phyloP scores from a whole-genome alignment of 1,284 basidiomycete species.

The Apiotrichum akiyoshidainum region DNA sequence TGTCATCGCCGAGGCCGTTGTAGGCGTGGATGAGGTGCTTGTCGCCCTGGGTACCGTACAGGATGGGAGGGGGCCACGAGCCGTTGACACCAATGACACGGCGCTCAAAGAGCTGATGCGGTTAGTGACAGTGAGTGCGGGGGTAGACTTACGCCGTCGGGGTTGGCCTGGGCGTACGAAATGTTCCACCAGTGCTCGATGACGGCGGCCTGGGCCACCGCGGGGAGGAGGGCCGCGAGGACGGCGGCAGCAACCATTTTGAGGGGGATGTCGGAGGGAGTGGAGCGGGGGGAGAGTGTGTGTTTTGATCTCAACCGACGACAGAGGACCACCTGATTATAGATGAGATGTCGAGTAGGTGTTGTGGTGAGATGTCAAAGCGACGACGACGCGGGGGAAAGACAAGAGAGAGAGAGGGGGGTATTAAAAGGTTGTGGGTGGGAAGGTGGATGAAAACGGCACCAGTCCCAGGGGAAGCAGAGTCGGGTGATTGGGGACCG shows the following conservation, averaged over 20 bases:
- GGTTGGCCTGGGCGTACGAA: slow-evolving; percentile 49
- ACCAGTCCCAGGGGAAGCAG: neutral
- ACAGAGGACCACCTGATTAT: no score
- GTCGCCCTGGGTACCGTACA: slow-evolving; percentile 70
- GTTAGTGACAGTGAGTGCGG: neutral
- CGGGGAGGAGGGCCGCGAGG: slow-evolving; percentile 21
- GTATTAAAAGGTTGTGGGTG: slow-evolving; percentile 3
- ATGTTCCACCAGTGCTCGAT: slow-evolving; percentile 53
- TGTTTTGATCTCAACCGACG: neutral
- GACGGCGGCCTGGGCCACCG: slow-evolving; percentile 34
- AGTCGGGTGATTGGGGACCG: no score
- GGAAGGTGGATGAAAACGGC: neutral
- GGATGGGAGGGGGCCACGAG: slow-evolving; percentile 83
- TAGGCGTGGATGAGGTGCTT: slow-evolving; percentile 62
- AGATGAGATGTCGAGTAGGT: neutral
- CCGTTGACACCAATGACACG: slow-evolving; percentile 81
- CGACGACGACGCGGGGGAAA: neutral
- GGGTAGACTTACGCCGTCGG: slow-evolving; percentile 47
- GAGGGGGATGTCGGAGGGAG: neutral
- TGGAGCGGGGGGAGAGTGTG: neutral
- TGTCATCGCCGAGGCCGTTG: slow-evolving; percentile 65
- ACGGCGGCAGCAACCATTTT: slow-evolving; percentile 19
- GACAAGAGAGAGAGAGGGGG: neutral
- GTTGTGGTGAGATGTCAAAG: neutral
- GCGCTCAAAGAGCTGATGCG: slow-evolving; percentile 53